phyloP scores from a whole-genome alignment of 1,139 yeast species.

The Nadsonia starkeyi-henricii region DNA sequence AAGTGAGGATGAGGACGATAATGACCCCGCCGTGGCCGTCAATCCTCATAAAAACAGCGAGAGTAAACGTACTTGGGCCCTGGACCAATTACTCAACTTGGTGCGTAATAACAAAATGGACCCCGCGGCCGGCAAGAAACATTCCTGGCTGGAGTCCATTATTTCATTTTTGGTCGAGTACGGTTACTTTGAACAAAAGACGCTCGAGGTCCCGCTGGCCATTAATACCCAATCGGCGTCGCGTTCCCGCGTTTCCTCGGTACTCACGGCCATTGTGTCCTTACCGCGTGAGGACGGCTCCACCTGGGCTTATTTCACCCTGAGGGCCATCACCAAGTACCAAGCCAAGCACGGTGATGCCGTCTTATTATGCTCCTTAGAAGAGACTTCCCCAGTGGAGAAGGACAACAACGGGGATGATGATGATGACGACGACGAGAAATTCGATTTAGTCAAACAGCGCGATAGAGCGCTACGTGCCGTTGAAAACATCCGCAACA shows the following conservation, averaged over 20 bases:
- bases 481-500: slow-evolving; percentile 33
- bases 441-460: slow-evolving; percentile 19
- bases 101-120: slow-evolving; percentile 18
- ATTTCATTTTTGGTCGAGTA: slow-evolving; percentile 38
- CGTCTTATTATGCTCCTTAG: slow-evolving; percentile 10
- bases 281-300: slow-evolving; percentile 30
- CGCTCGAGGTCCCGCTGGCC: slow-evolving; percentile 8
- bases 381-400: slow-evolving; percentile 8
- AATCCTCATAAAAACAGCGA: slow-evolving; percentile 23
- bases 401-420: slow-evolving; percentile 15
- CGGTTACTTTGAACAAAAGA: slow-evolving; percentile 34
- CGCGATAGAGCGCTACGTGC: slow-evolving; percentile 38
- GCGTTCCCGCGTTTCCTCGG: slow-evolving; percentile 48
- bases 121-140: slow-evolving; percentile 14
- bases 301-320: slow-evolving; percentile 43
- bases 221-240: slow-evolving; percentile 14
- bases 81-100: slow-evolving; percentile 51
- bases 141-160: slow-evolving; percentile 34
- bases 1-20: background rate
- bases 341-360: background rate
- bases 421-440: slow-evolving; percentile 26
- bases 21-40: background rate
- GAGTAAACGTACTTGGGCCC: slow-evolving; percentile 45
- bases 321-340: background rate
- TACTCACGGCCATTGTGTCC: slow-evolving; percentile 33